Conservation (phyloP, 306 rosid species). For the Fragaria iinumae region DNA sequence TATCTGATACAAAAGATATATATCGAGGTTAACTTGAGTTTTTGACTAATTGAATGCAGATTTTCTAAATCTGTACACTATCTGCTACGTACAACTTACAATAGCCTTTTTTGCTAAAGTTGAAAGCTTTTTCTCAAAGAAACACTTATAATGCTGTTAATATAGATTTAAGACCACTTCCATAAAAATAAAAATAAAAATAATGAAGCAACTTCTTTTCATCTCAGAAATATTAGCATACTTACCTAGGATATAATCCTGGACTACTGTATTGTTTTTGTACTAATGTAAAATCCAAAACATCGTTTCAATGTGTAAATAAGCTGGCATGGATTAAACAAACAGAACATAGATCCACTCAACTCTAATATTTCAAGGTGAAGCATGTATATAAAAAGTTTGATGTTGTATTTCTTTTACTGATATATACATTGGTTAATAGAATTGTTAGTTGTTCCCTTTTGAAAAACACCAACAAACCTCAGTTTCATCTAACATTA, state of each 20-base stretch:
- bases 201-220: background rate
- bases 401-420: background rate
- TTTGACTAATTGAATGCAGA: background rate
- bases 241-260: background rate
- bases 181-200: too few relatives aligned
- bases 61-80: background rate
- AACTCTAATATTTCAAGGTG: background rate
- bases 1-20: constrained; percentile 65
- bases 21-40: constrained; percentile 49
- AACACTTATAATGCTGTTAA: background rate
- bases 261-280: background rate
- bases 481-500: background rate
- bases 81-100: background rate
- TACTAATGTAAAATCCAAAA: background rate
- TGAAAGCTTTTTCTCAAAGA: background rate
- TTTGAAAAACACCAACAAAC: background rate
- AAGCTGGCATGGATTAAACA: background rate
- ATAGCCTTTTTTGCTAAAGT: background rate
- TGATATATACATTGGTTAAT: background rate
- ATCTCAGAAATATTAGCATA: background rate
- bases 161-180: background rate
- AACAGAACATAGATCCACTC: background rate
- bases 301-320: background rate
- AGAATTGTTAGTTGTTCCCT: background rate
- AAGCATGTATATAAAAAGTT: background rate